Conservation (phyloP, 768 basidiomycete genomes). For the Leccinum uliginosum region DNA sequence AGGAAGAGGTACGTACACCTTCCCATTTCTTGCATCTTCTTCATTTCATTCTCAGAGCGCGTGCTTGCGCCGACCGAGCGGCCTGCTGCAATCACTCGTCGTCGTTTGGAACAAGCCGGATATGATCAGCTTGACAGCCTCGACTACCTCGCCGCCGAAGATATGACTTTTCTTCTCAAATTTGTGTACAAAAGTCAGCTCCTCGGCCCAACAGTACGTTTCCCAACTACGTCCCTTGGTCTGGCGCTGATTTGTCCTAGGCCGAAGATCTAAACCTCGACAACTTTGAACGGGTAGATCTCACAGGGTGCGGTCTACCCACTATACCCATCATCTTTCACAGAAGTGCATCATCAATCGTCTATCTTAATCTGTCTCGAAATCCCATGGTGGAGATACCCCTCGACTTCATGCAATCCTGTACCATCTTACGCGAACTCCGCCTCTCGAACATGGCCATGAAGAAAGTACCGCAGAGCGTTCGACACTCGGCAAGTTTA, state of each 20-base stretch:
- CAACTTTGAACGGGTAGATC: slow-evolving; percentile 73
- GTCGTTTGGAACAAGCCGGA: slow-evolving; percentile 84
- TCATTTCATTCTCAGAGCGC: slow-evolving; percentile 54
- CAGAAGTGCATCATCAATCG: slow-evolving; percentile 76
- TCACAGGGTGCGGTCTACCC: slow-evolving; percentile 73
- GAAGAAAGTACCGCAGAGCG: slow-evolving; percentile 85
- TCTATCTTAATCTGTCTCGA: slow-evolving; percentile 81
- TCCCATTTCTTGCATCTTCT: not conserved
- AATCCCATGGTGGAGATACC: slow-evolving; percentile 97
- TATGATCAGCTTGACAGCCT: slow-evolving; percentile 78
- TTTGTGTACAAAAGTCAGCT: slow-evolving; percentile 85
- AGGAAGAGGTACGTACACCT: slow-evolving; percentile 54
- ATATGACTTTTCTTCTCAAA: slow-evolving; percentile 79
- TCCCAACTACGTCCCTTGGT: not conserved
- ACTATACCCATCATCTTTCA: slow-evolving; percentile 88
- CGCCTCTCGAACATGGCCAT: slow-evolving; percentile 88
- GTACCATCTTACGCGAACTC: slow-evolving; percentile 77
- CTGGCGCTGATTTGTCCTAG: slow-evolving; percentile 33
- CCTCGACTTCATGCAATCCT: slow-evolving; percentile 91
- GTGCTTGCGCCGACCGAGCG: slow-evolving; percentile 75
- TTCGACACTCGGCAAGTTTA: slow-evolving; percentile 70
- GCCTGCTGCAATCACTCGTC: slow-evolving; percentile 79
- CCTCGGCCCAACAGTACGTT: slow-evolving; percentile 57
- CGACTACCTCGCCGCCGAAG: slow-evolving; percentile 71
- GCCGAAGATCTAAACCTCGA: slow-evolving; percentile 72